These are phyloP conservation scores for Penicillium tannophilum DNA, from an alignment of 495 filamentous ascomycete genomes.

Conservation along the genomic window DNA sequence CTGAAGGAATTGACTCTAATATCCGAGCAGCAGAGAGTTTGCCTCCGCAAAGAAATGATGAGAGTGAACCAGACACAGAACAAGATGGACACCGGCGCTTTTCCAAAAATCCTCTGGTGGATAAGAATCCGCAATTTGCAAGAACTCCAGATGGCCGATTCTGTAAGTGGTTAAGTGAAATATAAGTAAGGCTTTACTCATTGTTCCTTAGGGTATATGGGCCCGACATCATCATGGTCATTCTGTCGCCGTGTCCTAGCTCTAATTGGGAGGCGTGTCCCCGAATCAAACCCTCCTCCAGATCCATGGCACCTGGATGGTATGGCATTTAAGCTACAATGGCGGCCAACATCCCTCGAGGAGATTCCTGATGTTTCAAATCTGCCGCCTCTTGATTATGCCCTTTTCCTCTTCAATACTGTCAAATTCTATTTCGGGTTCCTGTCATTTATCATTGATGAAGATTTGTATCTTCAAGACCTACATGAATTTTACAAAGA, in stretches of 20 bases:
- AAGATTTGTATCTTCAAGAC: slow-evolving; percentile 33
- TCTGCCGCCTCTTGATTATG: slow-evolving; percentile 39
- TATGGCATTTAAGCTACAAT: slow-evolving; percentile 39
- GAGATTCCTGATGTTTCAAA: slow-evolving; percentile 36
- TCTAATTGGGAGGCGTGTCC: slow-evolving; percentile 30
- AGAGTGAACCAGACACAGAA: slow-evolving; percentile 12
- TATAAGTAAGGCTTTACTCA: not conserved
- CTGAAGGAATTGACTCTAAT: slow-evolving; percentile 11
- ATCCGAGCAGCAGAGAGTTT: slow-evolving; percentile 9
- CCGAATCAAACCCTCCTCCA: slow-evolving; percentile 28
- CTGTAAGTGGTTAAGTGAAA: slow-evolving; percentile 19
- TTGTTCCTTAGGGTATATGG: slow-evolving; percentile 30
- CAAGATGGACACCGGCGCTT: slow-evolving; percentile 24
- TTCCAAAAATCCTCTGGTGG: slow-evolving; percentile 34
- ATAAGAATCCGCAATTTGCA: slow-evolving; percentile 33
- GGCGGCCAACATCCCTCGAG: slow-evolving; percentile 32
- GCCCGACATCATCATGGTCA: slow-evolving; percentile 39
- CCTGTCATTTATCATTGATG: slow-evolving; percentile 42
- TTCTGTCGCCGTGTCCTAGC: slow-evolving; percentile 36
- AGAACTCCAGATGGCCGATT: slow-evolving; percentile 33
- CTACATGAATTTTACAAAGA: slow-evolving; percentile 36
- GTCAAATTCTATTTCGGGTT: slow-evolving; percentile 43
- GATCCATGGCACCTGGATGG: slow-evolving; percentile 40
- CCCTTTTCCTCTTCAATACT: slow-evolving; percentile 40
- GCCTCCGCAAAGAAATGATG: not conserved